Base-by-base conservation (phyloP, 495 filamentous ascomycete species). In the Echria macrotheca region DNA sequence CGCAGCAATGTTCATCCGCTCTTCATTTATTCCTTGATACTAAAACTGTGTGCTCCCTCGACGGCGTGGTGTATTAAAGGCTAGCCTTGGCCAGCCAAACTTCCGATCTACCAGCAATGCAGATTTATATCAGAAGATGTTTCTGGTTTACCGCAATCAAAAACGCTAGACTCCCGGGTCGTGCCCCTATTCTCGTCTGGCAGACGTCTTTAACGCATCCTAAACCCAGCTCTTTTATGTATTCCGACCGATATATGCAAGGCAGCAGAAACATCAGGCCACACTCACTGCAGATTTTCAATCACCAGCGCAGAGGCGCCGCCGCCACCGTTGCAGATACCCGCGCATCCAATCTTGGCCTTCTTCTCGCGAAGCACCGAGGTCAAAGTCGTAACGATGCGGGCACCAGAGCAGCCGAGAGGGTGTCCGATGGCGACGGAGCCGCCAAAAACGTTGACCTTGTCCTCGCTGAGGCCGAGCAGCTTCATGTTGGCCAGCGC, bases 281-380 rank as follows among this genome's bases (percentile, higher is more conserved):
- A 8, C 24, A 68, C 65, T 74, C 64, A 76, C 64, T 73, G 68
- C 55, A 81, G 56, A 54, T 66, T 79, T 74, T 98, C 91, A 57
- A 98, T 75, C 43, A 98, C 86, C 49, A 98, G 70, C 39, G 94
- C 91, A 60, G 83, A 87, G 31, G 93, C 93, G 57, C 93, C 93
- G 57, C 93, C 93, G 32, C 93, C 93, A 49, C 93, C 93, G 71
- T 98, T 98, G 80, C 93, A 98, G 61, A 98, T 98, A 33, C 91
- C 93, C 28, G 87, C 90, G 61, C 81, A 85, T 38, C 93, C 93
- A 66, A 96, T 81, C 83, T 94, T 97, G 44, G 81, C 90, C 64
- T 86, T 85, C 75, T 89, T 88, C 55, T 91, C 86, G 68, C 80
- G 86, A 60, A 98, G 66, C 45, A 97, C 93, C 47, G 89, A 84